Evolutionary conservation across 2,329 filamentous ascomycete genomes (phyloP), one percentile per base, ranked within the genome.

Genomic region (Fusarium liriodendri): DNA sequence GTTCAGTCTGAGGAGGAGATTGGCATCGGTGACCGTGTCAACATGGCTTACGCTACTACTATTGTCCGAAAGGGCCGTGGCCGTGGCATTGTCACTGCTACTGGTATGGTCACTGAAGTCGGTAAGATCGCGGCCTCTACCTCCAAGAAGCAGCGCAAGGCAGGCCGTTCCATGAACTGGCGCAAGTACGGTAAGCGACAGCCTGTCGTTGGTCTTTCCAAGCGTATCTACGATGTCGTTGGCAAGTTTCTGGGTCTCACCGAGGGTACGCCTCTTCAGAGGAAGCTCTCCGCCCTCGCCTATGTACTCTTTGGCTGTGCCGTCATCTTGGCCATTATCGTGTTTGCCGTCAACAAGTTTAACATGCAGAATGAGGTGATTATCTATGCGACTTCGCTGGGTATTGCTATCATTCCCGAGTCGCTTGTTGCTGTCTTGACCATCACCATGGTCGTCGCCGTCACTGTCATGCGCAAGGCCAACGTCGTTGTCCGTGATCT

Each of bases 231-330:
- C 66, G 85, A 88, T 74, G 82, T 85, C 20, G 73, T 87, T 52
- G 88, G 88, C 73, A 89, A 89, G 80, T 90, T 92, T 75, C 86
- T 92, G 62, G 90, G 88, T 58, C 79, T 90, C 29, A 88, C 87
- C 5, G 87, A 91, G 69, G 94, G 94, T 33, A 97, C 94, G 3
- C 94, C 94, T 4, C 85, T 97, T 58, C 93, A 95, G 82, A 89
- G 92, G 73, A 95, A 94, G 82, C 85, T 97, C 60, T 93, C 92
- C 69, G 93, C 93, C 76, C 87, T 97, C 69, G 94, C 94, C 13
- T 92, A 95, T 66, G 84, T 93, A 9, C 89, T 97, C 3, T 95
- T 96, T 79, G 91, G 88, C 55, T 91, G 93, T 69, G 94, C 89
- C n/a, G 80, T 90, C 13, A 78, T 89, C 22, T 83, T 90, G 32